Base-by-base conservation (phyloP, 2,329 filamentous ascomycete species). In the Ramichloridium luteum region DNA sequence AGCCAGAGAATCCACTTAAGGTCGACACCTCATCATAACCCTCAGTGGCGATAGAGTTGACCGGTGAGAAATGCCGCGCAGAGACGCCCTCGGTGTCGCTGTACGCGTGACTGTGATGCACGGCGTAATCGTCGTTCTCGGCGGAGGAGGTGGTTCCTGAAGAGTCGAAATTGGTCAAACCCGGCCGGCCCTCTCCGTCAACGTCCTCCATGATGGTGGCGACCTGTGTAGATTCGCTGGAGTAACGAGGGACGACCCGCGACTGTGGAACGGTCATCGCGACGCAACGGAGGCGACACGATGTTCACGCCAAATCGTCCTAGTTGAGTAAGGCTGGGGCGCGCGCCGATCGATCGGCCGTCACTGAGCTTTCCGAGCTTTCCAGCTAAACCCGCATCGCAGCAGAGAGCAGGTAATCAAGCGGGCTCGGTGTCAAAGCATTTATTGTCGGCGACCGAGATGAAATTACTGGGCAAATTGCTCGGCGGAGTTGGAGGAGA, bases 181-280 rank as follows among this genome's bases (percentile, higher is more conserved):
- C 47, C 6, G 53, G 51, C 10, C 50, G 45, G 16, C 37, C 33
- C 23, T 49, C 48, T 15, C 32, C 31, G 13, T 49, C 45, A 25
- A 34, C 30, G 27, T 53, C 50, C 37, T 53, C 49, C 50, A 55
- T 55, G 41, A 50, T 54, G 36, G 46, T 40, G 26, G 34, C 32
- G 17, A 34, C 31, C 20, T 8, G 8, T 8, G 20, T 31, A 27
- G 34, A 34, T 30, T 43, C 38, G 42, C 36, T 39, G 38, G 35
- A 25, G 36, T 43, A 45, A 35, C 42, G 20, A 23, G 20, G 8
- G 20, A n/a, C 8, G 20, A n/a, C 20, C 20, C 20, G 20, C 20
- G 20, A n/a, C n/a, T 23, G 20, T 8, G 8, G 20, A 23, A 23
- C n/a, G 20, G 20, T 23, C 20, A 23, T n/a, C n/a, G n/a, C n/a